Base-by-base conservation (phyloP, 345 rosid species). In the Balakata baccata region DNA sequence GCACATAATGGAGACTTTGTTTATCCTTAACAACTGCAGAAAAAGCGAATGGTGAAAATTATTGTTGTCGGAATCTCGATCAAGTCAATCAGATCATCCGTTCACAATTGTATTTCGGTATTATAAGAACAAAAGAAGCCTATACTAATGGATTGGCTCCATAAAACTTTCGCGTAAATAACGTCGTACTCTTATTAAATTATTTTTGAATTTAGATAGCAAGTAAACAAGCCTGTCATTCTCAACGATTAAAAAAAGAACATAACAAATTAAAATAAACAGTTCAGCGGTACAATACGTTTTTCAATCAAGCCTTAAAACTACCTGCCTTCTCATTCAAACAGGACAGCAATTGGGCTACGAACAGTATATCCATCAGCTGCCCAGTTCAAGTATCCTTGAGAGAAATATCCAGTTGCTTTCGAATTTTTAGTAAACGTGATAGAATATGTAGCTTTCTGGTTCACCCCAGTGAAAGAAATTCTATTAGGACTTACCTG, bases 341-440 rank as follows among this genome's bases (percentile, higher is more conserved):
- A 68, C 3, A 38, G 50, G 14, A 75, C 68, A 46, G 72, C 60
- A 47, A 74, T 69, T 2, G 78, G 74, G 41, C 37, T 69, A 39
- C 78, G 68, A 38, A 78, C 81, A 17, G 4, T 53, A 11, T 46
- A 63, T 29, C 38, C 64, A 3, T 56, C 50, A 37, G 62, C 60
- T 41, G 46, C 66, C 81, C 81, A 69, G 25, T 7, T 34, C 45
- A 78, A 25, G 20, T 63, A 78, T 61, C 81, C 75, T 25, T 78
- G 68, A n/a, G 74, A 69, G n/a, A 78, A 78, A 5, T 25, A 9
- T 39, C 20, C 47, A 3, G 18, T 13, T 8, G 50, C 17, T 9
- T 34, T 37, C 29, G n/a, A 29, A 22, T 47, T 45, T 51, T 41
- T 51, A 59, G 64, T 69, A 25, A 78, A 78, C 25, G 78, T 78